A percentile compares a stretch with the other conserved stretches of the same genome.
Evolutionary conservation across 768 basidiomycete genomes (phyloP).

Genomic region (Podaxis sp.): DNA sequence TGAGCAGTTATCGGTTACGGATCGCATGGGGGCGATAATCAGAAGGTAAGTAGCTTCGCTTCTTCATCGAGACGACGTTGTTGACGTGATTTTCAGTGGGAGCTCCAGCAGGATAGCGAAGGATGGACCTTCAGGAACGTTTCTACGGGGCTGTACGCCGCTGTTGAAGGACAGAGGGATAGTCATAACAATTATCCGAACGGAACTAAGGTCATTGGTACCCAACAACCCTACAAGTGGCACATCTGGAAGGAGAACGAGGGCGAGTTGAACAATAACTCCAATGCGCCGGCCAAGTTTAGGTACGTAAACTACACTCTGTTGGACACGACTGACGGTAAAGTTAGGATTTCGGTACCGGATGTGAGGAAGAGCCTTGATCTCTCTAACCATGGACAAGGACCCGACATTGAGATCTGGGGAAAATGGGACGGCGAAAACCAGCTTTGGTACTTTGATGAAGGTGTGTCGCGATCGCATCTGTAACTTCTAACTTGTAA

Average conservation of each 20-base stretch:
- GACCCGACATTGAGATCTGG: constrained; percentile 45
- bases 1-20: constrained; percentile 3
- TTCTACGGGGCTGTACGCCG: constrained; percentile 31
- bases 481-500: not conserved
- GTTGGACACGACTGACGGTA: not conserved
- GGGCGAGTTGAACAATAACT: constrained; percentile 13
- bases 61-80: not conserved
- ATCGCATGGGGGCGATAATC: constrained; percentile 35
- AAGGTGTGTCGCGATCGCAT: constrained; percentile 16
- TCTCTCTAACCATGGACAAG: constrained; percentile 40
- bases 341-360: constrained; percentile 37
- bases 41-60: constrained; percentile 29
- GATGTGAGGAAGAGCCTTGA: constrained; percentile 37
- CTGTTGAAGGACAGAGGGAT: constrained; percentile 17
- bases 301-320: constrained; percentile 24
- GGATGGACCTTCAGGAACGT: constrained; percentile 35
- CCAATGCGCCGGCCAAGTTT: constrained; percentile 1
- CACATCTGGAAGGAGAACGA: constrained; percentile 33
- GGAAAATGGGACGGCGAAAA: constrained; percentile 38
- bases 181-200: constrained; percentile 22
- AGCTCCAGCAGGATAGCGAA: constrained; percentile 24
- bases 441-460: constrained; percentile 32
- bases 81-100: constrained; percentile 30
- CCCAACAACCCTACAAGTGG: constrained; percentile 31
- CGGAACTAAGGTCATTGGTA: constrained; percentile 31